Conservation (phyloP, 2,329 filamentous ascomycete species). For the Fusarium tanahbumbuense region DNA sequence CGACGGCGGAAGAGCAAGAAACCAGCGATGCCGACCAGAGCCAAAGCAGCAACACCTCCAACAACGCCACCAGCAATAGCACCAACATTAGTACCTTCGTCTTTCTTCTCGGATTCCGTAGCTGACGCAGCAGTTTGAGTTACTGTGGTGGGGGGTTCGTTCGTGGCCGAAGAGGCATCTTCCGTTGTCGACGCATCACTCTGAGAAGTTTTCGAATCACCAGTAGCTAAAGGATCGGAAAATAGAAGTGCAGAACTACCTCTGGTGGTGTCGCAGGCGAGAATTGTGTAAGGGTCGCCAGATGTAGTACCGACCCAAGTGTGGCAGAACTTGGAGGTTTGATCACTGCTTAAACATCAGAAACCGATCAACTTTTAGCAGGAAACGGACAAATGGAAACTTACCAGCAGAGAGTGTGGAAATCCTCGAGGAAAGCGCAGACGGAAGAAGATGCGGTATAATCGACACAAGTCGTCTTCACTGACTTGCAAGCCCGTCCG, state of each 20-base stretch:
- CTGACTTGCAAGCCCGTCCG: conserved; percentile 43
- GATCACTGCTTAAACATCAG: conserved; percentile 33
- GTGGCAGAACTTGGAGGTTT: conserved; percentile 42
- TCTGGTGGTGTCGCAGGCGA: conserved; percentile 44
- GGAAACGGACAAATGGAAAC: background rate
- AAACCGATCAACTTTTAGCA: background rate
- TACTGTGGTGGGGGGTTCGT: conserved; percentile 10
- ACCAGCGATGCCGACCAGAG: conserved; percentile 53
- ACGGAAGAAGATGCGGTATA: conserved; percentile 40
- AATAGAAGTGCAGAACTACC: conserved; percentile 47
- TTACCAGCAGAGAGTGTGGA: conserved; percentile 54
- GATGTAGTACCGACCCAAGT: conserved; percentile 47
- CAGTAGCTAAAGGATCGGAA: conserved; percentile 46
- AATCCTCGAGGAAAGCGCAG: conserved; percentile 47
- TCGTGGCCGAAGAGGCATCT: conserved; percentile 12
- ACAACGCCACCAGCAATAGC: conserved; percentile 61
- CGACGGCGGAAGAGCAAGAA: conserved; percentile 57
- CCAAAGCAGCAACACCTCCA: conserved; percentile 58
- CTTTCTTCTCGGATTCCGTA: conserved; percentile 39
- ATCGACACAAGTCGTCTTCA: conserved; percentile 51
- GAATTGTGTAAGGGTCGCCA: conserved; percentile 39
- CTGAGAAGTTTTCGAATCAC: conserved; percentile 14
- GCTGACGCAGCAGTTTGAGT: conserved; percentile 17
- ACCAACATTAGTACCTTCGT: conserved; percentile 50
- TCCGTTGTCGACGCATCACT: conserved; percentile 20